Conservation (phyloP, 257 asterid species). For the Solanum lycopersicoides region DNA sequence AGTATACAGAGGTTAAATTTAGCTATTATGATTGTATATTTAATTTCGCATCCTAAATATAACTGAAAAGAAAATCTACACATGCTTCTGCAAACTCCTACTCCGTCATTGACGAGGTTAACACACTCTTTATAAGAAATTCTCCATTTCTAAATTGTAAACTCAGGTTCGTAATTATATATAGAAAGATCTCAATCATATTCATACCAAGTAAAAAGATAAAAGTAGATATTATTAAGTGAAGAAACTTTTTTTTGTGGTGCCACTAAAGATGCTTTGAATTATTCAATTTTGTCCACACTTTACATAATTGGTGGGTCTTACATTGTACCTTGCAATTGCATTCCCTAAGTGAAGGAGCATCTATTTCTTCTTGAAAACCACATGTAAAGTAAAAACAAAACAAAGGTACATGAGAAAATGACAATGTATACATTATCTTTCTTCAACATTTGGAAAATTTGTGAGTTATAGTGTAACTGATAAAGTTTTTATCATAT, state of each 20-base stretch:
- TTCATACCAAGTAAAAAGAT: not conserved
- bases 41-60: too few relatives aligned
- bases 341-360: not conserved
- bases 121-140: not conserved
- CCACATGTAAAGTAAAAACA: not conserved
- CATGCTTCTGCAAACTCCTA: too few relatives aligned
- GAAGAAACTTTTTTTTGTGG: not conserved
- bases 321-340: not conserved
- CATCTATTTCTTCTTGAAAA: not conserved
- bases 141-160: not conserved
- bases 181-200: not conserved
- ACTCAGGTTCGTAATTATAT: fast-evolving
- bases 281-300: not conserved
- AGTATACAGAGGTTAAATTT: too few relatives aligned
- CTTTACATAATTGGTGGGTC: not conserved
- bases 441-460: not conserved
- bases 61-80: too few relatives aligned
- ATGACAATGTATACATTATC: not conserved
- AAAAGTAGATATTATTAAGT: not conserved
- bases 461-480: not conserved
- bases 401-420: not conserved
- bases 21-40: too few relatives aligned
- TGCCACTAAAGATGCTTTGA: not conserved
- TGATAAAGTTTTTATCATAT: not conserved
- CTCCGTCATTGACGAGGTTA: not conserved